A percentile compares a stretch with the other conserved stretches of the same genome.
These are phyloP conservation scores for Boletus vinaceobasis DNA, from an alignment of 768 basidiomycete species.

Conservation along the genomic window DNA sequence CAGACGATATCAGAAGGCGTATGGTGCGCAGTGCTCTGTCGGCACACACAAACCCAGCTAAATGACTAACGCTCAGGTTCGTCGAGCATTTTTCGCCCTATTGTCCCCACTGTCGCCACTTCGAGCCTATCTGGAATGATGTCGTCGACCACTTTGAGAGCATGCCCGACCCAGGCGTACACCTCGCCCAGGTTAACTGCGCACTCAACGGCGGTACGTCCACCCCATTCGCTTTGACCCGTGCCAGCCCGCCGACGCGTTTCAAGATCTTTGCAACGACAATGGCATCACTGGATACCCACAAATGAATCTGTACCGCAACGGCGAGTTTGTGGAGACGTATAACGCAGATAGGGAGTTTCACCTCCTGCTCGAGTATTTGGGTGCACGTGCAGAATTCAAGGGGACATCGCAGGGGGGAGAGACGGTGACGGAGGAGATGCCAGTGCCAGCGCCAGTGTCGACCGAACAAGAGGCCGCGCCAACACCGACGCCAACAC, in stretches of 20 bases:
- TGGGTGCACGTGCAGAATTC: conserved; percentile 43
- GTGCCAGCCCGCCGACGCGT: not conserved
- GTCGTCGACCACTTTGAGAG: conserved; percentile 52
- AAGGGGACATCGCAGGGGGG: not conserved
- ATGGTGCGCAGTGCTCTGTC: conserved; percentile 40
- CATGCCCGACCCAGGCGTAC: conserved; percentile 40
- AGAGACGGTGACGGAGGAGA: not conserved
- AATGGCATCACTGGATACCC: conserved; percentile 74
- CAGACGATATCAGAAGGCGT: conserved; percentile 51
- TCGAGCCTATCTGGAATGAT: conserved; percentile 80
- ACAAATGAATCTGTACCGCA: conserved; percentile 64
- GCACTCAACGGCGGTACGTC: conserved; percentile 69
- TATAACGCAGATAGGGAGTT: conserved; percentile 56
- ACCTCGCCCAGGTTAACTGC: conserved; percentile 81
- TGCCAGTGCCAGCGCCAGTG: not conserved
- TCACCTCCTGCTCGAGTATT: conserved; percentile 52
- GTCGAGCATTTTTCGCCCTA: conserved; percentile 88
- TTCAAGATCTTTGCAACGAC: conserved; percentile 78
- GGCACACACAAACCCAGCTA: not conserved
- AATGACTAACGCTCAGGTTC: conserved; percentile 42
- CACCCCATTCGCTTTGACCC: too few species aligned
- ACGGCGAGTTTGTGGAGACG: conserved; percentile 58
- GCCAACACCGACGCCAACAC: conserved; percentile 2
- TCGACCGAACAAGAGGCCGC: conserved; percentile 3
- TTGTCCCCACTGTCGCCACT: conserved; percentile 74